Conservation (phyloP, 2,329 filamentous ascomycete genomes). For the Trichoderma atroviride region DNA sequence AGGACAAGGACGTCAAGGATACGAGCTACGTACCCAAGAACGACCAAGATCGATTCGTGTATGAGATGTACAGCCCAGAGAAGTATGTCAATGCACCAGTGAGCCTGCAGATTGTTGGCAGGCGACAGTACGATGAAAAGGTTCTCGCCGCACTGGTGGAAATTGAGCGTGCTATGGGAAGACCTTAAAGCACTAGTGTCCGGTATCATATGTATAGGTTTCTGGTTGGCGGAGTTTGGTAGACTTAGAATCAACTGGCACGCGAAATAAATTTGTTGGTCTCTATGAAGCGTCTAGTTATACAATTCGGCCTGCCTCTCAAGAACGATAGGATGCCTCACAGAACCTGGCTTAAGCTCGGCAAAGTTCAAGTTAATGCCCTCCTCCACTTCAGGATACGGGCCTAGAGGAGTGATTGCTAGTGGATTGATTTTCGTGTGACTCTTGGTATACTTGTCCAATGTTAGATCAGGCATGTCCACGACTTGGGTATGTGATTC, state of each 20-base stretch:
- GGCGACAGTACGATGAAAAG: slow-evolving; percentile 16
- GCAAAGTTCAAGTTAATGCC: slow-evolving; percentile 31
- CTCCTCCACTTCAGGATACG: slow-evolving; percentile 34
- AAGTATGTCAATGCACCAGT: slow-evolving; percentile 18
- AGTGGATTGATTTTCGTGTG: slow-evolving; percentile 35
- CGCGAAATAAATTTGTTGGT: neutral
- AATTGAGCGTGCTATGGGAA: slow-evolving; percentile 21
- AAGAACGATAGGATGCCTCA: slow-evolving; percentile 34
- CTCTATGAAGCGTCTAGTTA: neutral
- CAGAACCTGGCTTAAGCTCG: slow-evolving; percentile 30
- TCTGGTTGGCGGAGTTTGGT: neutral
- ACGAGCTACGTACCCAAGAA: slow-evolving; percentile 24
- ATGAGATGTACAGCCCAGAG: slow-evolving; percentile 23
- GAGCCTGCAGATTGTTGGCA: slow-evolving; percentile 22
- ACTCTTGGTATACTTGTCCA: slow-evolving; percentile 35
- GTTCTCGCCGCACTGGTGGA: slow-evolving; percentile 13
- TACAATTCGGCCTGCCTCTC: slow-evolving; percentile 34
- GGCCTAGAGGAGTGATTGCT: slow-evolving; percentile 35
- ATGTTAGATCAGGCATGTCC: neutral
- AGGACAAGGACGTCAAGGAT: slow-evolving; percentile 21
- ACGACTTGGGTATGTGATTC: no score
- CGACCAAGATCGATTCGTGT: slow-evolving; percentile 12
- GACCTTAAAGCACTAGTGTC: neutral
- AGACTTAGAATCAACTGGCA: neutral
- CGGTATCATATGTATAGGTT: neutral